Conservation (phyloP, 2,329 filamentous ascomycete genomes). For the Mariannaea elegans region DNA sequence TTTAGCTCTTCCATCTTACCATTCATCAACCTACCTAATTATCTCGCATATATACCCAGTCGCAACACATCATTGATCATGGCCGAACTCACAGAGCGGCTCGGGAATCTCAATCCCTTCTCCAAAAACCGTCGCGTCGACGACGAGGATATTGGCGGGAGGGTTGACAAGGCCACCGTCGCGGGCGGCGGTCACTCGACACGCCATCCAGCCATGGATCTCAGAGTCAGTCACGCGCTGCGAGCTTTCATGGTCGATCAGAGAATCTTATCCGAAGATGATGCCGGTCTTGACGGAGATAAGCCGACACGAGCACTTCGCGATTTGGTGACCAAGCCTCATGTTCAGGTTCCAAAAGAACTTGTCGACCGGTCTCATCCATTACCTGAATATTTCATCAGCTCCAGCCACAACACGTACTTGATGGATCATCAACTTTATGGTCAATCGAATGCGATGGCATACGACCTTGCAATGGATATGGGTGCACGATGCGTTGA, state of each 20-base stretch:
- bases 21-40: not conserved
- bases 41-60: not conserved
- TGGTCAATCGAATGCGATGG: constrained; percentile 68
- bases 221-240: constrained; percentile 68
- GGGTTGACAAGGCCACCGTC: constrained; percentile 51
- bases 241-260: constrained; percentile 64
- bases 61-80: constrained; percentile 1
- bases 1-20: constrained; percentile 11
- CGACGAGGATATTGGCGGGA: constrained; percentile 47
- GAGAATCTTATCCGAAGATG: constrained; percentile 56
- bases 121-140: constrained; percentile 37
- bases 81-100: constrained; percentile 41
- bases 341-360: constrained; percentile 64
- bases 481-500: constrained; percentile 76
- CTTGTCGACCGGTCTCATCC: constrained; percentile 67
- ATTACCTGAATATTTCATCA: constrained; percentile 76
- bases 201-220: constrained; percentile 59
- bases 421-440: constrained; percentile 75
- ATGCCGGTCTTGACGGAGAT: constrained; percentile 55
- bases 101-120: constrained; percentile 45
- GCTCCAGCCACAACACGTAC: constrained; percentile 79
- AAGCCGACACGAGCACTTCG: constrained; percentile 55
- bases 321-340: constrained; percentile 63
- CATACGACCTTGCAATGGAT: constrained; percentile 69
- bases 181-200: constrained; percentile 68